Evolutionary conservation across 768 basidiomycete species (phyloP).

Genomic region (Coprinopsis cinerea): DNA sequence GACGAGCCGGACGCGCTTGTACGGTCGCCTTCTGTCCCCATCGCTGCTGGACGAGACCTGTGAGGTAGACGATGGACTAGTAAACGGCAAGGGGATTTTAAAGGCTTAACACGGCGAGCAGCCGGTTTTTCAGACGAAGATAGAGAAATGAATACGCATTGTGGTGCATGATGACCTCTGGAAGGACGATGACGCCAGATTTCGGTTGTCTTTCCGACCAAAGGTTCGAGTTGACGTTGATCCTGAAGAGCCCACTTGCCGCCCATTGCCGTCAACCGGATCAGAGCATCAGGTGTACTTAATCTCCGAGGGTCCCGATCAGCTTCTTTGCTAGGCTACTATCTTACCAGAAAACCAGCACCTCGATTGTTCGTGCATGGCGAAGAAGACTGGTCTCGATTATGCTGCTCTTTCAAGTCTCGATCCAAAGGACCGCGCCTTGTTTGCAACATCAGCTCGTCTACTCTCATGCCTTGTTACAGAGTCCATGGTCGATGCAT

Average conservation of each 20-base stretch:
- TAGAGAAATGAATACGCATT: too few species aligned
- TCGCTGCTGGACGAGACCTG: background rate
- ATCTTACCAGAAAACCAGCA: background rate
- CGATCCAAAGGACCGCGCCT: slow-evolving; percentile 34
- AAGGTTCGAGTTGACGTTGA: background rate
- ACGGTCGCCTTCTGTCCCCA: background rate
- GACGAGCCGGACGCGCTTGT: background rate
- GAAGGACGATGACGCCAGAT: background rate
- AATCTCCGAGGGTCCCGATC: background rate
- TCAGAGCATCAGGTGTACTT: too few species aligned
- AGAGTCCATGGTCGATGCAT: slow-evolving; percentile 44
- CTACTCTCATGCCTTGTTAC: slow-evolving; percentile 54
- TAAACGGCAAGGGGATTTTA: background rate
- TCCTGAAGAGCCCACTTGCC: too few species aligned
- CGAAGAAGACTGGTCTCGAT: background rate
- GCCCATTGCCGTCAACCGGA: too few species aligned
- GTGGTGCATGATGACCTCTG: too few species aligned
- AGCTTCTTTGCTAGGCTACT: background rate
- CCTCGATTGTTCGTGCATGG: background rate
- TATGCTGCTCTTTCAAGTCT: background rate
- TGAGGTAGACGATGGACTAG: background rate
- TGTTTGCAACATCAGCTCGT: slow-evolving; percentile 43
- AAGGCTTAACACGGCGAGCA: slow-evolving; percentile 5
- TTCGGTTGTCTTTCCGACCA: background rate
- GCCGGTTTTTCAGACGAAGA: too few species aligned